Conservation (phyloP, 2,329 filamentous ascomycete species). For the Graphilbum fragrans region DNA sequence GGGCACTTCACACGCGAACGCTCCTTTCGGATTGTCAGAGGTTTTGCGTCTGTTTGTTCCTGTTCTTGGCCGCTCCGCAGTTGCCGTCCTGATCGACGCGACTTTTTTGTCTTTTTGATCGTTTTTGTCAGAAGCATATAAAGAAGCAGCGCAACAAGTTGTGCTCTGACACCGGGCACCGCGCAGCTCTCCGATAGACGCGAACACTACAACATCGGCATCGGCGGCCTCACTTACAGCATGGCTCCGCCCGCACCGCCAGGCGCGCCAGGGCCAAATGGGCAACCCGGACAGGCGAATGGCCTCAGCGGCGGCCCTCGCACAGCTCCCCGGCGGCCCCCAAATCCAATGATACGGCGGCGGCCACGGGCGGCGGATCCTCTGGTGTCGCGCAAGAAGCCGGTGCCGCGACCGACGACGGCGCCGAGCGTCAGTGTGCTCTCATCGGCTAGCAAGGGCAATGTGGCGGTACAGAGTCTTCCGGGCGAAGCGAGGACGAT, state of each 20-base stretch:
- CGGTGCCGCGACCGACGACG: conserved; percentile 22
- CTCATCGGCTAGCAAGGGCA: conserved; percentile 6
- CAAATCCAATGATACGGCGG: conserved; percentile 21
- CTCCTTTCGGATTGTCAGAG: no score
- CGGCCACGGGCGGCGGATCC: conserved; percentile 46
- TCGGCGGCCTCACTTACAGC: no score
- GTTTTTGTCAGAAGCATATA: no score
- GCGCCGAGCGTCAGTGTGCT: conserved; percentile 3
- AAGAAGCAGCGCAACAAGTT: no score
- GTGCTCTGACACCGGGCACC: no score
- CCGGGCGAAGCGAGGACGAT: conserved; percentile 10
- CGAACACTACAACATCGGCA: no score
- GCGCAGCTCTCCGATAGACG: no score
- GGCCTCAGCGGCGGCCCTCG: conserved; percentile 1
- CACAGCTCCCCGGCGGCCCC: conserved; percentile 21
- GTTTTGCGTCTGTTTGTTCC: no score
- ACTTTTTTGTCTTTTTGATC: not conserved
- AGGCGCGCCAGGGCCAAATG: no score
- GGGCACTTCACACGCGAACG: no score
- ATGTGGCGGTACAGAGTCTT: conserved; percentile 8
- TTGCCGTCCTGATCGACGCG: not conserved
- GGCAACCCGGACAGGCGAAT: conserved; percentile 3
- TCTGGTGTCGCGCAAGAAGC: conserved; percentile 49
- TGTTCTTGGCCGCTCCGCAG: no score
- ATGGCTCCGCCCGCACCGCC: no score